Evolutionary conservation across 1,139 yeast species (phyloP).

Genomic region (Maudiozyma humilis): DNA sequence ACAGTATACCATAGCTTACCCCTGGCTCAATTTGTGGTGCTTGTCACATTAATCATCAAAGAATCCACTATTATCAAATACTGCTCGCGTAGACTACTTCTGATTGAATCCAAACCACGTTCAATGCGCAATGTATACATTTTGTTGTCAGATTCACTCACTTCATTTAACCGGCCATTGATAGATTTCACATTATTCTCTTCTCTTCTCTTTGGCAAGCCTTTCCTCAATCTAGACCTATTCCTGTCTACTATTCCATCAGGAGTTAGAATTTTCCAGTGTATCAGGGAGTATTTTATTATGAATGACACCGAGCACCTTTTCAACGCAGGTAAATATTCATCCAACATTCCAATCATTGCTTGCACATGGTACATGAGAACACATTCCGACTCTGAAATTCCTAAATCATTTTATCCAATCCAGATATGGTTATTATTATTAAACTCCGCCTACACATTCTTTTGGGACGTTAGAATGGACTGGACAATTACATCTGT

Average conservation of each 20-base stretch:
- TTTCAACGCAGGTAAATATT: conserved; percentile 66
- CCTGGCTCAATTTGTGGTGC: conserved; percentile 28
- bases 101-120: conserved; percentile 48
- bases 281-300: conserved; percentile 56
- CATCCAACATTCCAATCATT: conserved; percentile 60
- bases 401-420: conserved; percentile 1
- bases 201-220: conserved; percentile 32
- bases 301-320: conserved; percentile 50
- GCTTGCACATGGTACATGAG: conserved; percentile 30
- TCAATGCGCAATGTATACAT: conserved; percentile 74
- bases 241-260: conserved; percentile 52
- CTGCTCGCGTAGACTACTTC: conserved; percentile 37
- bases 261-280: conserved; percentile 68
- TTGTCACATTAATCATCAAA: conserved; percentile 24
- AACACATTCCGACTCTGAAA: conserved; percentile 14
- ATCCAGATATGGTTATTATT: conserved; percentile 16
- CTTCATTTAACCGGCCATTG: conserved; percentile 68
- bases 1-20: conserved; percentile 30
- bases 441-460: conserved; percentile 67
- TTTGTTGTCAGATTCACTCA: conserved; percentile 68
- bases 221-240: conserved; percentile 25
- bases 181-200: conserved; percentile 53
- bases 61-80: conserved; percentile 38
- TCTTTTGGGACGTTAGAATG: conserved; percentile 78
- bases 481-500: conserved; percentile 76